Evolutionary conservation across 148 eudicot genomes (phyloP).

Genomic region (Chenopodium formosanum): DNA sequence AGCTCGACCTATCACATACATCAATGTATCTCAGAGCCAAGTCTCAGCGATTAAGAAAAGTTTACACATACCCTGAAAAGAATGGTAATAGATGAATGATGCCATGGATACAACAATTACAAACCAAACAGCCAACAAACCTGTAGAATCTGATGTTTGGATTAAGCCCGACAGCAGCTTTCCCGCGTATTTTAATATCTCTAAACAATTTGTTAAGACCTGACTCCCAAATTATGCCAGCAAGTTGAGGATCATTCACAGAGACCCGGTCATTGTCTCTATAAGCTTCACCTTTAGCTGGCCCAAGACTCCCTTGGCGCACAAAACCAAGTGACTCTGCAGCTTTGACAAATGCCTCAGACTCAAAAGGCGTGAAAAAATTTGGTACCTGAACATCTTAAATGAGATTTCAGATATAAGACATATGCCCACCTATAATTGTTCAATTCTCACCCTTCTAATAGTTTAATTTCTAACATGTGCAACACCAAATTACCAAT

Average conservation of each 20-base stretch:
- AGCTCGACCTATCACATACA: neutral
- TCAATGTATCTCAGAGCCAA: neutral
- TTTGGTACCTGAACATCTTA: slow-evolving; percentile 65
- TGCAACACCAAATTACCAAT: neutral
- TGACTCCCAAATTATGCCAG: slow-evolving; percentile 66
- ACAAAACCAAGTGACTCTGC: slow-evolving; percentile 85
- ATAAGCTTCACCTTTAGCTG: slow-evolving; percentile 81
- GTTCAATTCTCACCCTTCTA: neutral
- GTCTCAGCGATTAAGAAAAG: neutral
- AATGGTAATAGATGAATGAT: neutral
- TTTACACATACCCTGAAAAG: neutral
- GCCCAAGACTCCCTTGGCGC: slow-evolving; percentile 98
- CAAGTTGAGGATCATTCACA: slow-evolving; percentile 70
- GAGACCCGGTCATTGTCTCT: slow-evolving; percentile 93
- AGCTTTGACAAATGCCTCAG: slow-evolving; percentile 64
- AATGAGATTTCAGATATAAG: slow-evolving; percentile 6
- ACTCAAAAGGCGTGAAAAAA: slow-evolving; percentile 64
- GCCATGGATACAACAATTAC: neutral
- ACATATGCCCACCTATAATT: neutral
- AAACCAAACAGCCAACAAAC: slow-evolving; percentile 32
- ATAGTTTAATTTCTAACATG: neutral
- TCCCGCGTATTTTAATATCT: slow-evolving; percentile 71
- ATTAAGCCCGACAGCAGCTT: slow-evolving; percentile 83
- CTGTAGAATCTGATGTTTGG: slow-evolving; percentile 91
- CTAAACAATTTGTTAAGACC: slow-evolving; percentile 62